Evolutionary conservation across 805 yeast genomes (phyloP).

Genomic region (Komagataella pseudopastoris): DNA sequence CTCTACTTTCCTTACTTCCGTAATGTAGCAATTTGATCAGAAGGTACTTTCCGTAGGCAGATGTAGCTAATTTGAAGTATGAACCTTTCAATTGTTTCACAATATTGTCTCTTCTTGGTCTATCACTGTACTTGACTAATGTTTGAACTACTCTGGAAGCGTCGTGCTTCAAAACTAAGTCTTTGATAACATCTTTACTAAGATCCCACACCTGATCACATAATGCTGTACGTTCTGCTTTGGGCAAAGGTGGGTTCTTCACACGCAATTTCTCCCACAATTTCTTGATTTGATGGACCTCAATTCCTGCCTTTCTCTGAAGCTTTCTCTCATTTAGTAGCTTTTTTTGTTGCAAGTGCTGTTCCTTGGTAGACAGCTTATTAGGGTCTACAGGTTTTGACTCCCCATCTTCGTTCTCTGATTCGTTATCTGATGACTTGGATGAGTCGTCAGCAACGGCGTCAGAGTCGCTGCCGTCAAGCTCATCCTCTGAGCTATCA

Average conservation of each 20-base stretch:
- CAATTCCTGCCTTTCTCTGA: conserved; percentile 75
- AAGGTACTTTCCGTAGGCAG: conserved; percentile 87
- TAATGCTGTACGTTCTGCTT: conserved; percentile 60
- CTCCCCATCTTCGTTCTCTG: conserved; percentile 16
- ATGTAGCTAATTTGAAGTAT: conserved; percentile 74
- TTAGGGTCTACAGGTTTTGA: conserved; percentile 16
- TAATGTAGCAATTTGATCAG: conserved; percentile 82
- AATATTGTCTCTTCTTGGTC: conserved; percentile 63
- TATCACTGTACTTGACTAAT: conserved; percentile 71
- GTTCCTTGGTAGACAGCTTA: conserved; percentile 44
- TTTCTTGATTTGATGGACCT: conserved; percentile 72
- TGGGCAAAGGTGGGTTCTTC: conserved; percentile 69
- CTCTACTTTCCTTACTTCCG: conserved; percentile 75
- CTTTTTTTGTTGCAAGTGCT: conserved; percentile 75
- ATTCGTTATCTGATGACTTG: neutral
- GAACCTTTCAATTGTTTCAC: conserved; percentile 58
- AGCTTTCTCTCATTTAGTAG: conserved; percentile 72
- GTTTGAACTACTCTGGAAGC: conserved; percentile 95
- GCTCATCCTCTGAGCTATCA: conserved; percentile 15
- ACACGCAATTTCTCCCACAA: conserved; percentile 89
- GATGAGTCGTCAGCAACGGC: conserved; percentile 11
- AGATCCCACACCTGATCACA: conserved; percentile 79
- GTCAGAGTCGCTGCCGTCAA: conserved; percentile 12
- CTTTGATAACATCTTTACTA: conserved; percentile 63
- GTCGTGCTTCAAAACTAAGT: conserved; percentile 88